A percentile compares a stretch with the other conserved stretches of the same genome.
Conservation (phyloP, 257 asterid species). For the Thymus quinquecostatus region DNA sequence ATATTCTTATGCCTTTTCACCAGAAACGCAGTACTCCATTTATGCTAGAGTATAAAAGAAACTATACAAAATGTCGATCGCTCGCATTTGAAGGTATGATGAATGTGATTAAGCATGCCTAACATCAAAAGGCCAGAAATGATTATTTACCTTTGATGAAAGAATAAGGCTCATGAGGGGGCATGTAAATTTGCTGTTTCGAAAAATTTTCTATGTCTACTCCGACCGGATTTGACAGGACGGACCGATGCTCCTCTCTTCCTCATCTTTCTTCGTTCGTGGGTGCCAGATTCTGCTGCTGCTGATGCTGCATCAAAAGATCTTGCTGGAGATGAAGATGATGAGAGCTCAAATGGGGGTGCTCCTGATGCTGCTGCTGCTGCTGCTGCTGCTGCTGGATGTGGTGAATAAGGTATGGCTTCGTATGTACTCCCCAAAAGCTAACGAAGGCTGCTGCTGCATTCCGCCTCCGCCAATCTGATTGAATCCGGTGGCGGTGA, state of each 20-base stretch:
- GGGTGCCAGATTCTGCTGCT: conserved; percentile 22
- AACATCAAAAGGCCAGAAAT: neutral
- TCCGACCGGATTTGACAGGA: conserved; percentile 33
- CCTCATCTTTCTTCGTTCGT: conserved; percentile 63
- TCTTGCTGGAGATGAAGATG: conserved; percentile 41
- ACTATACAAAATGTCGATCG: conserved; percentile 1
- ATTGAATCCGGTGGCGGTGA: conserved; percentile 53
- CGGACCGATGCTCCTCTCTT: conserved; percentile 54
- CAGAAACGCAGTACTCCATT: conserved; percentile 20
- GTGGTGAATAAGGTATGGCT: conserved; percentile 42
- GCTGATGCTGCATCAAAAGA: conserved; percentile 27
- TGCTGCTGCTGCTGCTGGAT: conserved; percentile 34
- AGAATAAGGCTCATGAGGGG: too few relatives aligned
- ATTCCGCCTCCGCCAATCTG: conserved; percentile 35
- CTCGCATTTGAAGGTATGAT: neutral
- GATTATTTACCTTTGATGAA: conserved; percentile 47
- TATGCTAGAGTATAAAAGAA: conserved; percentile 7
- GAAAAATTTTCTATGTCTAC: conserved; percentile 6
- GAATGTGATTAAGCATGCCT: neutral
- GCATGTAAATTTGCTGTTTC: neutral
- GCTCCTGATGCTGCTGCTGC: conserved; percentile 31
- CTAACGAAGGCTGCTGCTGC: conserved; percentile 47
- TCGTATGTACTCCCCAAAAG: conserved; percentile 52
- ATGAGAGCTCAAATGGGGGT: conserved; percentile 27
- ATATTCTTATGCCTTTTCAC: conserved; percentile 13